Conservation (phyloP, 352 stramenopile species). For the Phytopythium sindhum region DNA sequence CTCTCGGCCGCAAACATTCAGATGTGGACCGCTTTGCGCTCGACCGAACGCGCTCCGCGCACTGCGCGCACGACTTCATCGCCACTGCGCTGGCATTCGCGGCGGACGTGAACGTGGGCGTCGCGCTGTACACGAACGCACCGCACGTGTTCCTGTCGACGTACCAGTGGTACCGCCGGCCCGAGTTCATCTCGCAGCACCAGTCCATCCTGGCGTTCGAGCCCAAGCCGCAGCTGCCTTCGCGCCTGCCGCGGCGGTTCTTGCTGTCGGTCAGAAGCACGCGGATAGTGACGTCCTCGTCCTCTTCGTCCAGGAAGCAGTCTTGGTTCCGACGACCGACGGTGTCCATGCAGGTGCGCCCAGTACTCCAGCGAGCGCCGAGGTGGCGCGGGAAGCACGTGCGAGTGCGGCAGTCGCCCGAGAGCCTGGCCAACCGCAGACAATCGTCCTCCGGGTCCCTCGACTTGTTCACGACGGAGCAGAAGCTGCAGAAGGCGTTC, state of each 20-base stretch:
- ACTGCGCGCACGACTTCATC: not conserved
- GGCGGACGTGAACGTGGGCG: constrained; percentile 13
- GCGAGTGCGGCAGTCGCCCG: not conserved
- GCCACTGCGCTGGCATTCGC: constrained; percentile 7
- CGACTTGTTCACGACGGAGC: constrained; percentile 17
- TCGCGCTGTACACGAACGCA: constrained; percentile 18
- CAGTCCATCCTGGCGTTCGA: not conserved
- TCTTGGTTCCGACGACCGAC: not conserved
- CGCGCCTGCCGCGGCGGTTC: not conserved
- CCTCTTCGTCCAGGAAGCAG: not conserved
- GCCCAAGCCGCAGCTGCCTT: not conserved
- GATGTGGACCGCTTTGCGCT: not conserved
- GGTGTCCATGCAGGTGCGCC: not conserved
- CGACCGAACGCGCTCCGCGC: not conserved
- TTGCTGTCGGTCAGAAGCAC: not conserved
- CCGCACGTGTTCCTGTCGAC: constrained; percentile 23
- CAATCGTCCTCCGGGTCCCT: constrained; percentile 10
- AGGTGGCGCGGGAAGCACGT: not conserved
- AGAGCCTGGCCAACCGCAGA: not conserved
- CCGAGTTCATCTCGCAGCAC: constrained; percentile 1
- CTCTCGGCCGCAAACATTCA: too few species aligned
- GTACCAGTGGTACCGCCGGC: constrained; percentile 16
- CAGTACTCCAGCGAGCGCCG: not conserved
- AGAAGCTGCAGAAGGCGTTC: constrained; percentile 7
- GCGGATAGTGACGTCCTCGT: not conserved